Percentiles rank a stretch among this genome's conserved stretches.
Conservation (phyloP, 768 basidiomycete species). For the Artomyces pyxidatus region DNA sequence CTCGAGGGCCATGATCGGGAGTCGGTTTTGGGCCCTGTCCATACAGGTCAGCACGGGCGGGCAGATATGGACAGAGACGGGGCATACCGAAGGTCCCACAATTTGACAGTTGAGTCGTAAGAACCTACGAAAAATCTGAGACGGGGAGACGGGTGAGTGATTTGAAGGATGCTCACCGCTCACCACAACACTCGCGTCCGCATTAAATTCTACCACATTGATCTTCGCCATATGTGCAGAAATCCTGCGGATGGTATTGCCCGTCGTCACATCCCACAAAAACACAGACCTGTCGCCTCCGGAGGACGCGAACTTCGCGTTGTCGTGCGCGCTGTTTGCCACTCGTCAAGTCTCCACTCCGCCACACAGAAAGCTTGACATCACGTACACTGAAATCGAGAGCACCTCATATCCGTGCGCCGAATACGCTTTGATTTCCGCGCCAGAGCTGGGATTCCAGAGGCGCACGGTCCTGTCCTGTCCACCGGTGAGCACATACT, state of each 20-base stretch:
- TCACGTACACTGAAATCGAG: constrained; percentile 75
- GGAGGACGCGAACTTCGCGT: constrained; percentile 87
- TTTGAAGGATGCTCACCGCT: constrained; percentile 51
- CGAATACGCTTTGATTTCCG: constrained; percentile 85
- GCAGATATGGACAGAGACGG: neutral
- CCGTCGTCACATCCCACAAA: constrained; percentile 91
- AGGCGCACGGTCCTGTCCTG: constrained; percentile 84
- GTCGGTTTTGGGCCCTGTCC: constrained; percentile 61
- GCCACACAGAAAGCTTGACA: neutral
- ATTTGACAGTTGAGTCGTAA: constrained; percentile 81
- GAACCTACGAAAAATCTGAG: constrained; percentile 47
- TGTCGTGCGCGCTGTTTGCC: constrained; percentile 71
- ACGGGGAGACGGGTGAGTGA: constrained; percentile 5
- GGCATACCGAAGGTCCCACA: constrained; percentile 86
- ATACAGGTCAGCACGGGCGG: neutral
- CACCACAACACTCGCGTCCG: constrained; percentile 78
- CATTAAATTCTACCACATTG: constrained; percentile 83
- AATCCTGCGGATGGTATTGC: constrained; percentile 73
- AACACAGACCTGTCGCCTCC: constrained; percentile 93
- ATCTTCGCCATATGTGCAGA: constrained; percentile 89
- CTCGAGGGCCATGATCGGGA: constrained; percentile 84
- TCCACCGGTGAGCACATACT: constrained; percentile 89
- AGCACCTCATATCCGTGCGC: constrained; percentile 96
- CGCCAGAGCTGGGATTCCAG: constrained; percentile 82
- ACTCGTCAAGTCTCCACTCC: neutral